These are phyloP conservation scores for Linnemannia hyalina DNA, from an alignment of 192 early-diverging fungal genomes.

Conservation along the genomic window DNA sequence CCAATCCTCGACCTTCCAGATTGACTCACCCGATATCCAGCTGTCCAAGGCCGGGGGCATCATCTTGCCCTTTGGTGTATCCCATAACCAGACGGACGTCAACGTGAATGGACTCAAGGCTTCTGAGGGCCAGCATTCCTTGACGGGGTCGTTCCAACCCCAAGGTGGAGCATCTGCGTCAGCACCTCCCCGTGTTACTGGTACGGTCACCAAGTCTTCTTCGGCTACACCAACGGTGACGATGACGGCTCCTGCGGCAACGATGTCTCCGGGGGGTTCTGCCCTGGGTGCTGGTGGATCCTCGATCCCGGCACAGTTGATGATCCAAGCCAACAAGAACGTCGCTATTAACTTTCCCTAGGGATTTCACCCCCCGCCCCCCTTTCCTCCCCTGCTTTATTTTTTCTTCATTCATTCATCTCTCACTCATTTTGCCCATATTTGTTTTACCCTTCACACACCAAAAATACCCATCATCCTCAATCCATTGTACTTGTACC, in stretches of 20 bases:
- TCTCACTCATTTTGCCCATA: neutral
- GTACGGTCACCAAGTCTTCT: neutral
- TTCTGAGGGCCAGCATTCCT: constrained; percentile 4
- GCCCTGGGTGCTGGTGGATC: constrained; percentile 27
- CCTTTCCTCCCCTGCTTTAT: neutral
- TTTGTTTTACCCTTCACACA: neutral
- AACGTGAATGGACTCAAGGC: constrained; percentile 20
- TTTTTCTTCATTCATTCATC: neutral
- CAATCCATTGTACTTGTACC: neutral
- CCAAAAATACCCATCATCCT: neutral
- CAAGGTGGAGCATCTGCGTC: neutral
- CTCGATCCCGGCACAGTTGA: constrained; percentile 13
- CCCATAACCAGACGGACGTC: constrained; percentile 3
- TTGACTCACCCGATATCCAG: constrained; percentile 21
- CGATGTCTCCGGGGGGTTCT: neutral
- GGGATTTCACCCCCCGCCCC: neutral
- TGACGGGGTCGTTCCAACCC: constrained; percentile 16
- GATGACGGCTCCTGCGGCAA: neutral
- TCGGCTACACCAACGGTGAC: neutral
- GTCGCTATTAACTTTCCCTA: constrained; percentile 41
- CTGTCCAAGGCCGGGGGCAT: constrained; percentile 18
- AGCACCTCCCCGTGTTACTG: neutral
- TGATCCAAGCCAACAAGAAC: constrained; percentile 43
- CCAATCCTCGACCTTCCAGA: constrained; percentile 31
- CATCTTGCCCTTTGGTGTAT: constrained; percentile 16